Evolutionary conservation across 73 alveolate species (phyloP).

Genomic region (Paraurostyla sp.): DNA sequence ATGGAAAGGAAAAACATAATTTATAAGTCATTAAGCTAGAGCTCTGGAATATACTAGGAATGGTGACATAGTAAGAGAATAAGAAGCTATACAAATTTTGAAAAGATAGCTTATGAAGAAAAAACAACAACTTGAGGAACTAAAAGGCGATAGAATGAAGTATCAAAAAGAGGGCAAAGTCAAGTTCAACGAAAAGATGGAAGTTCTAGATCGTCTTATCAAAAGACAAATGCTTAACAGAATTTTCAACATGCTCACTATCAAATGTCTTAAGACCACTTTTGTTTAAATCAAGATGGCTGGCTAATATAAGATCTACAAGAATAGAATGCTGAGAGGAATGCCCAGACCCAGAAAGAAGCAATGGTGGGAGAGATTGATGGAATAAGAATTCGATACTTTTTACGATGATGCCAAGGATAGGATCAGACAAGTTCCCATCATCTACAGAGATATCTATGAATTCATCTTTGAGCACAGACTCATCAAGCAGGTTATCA

Average conservation of each 20-base stretch:
- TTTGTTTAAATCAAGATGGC: not conserved
- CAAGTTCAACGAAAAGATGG: not conserved
- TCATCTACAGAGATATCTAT: conserved; percentile 13
- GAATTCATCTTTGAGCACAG: conserved; percentile 45
- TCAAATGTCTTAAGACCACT: not conserved
- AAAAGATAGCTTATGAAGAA: not conserved
- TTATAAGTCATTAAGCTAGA: not conserved
- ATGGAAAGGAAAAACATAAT: conserved; percentile 3
- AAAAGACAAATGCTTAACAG: not conserved
- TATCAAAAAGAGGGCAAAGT: not conserved
- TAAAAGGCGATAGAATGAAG: not conserved
- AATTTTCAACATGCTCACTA: not conserved
- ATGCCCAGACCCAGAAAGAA: conserved; percentile 41
- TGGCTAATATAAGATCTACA: not conserved
- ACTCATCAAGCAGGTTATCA: not conserved
- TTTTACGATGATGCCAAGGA: conserved; percentile 47
- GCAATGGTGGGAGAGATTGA: conserved; percentile 51
- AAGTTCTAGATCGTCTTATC: not conserved
- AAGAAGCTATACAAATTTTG: not conserved
- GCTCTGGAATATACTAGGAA: not conserved
- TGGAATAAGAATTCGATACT: conserved; percentile 29
- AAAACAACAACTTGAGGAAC: not conserved
- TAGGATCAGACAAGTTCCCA: not conserved
- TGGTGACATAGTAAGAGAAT: not conserved
- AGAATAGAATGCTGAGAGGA: not conserved